Evolutionary conservation across 345 rosid species (phyloP), one percentile per base, ranked within the genome.

Genomic region (Eucalyptus grandis): DNA sequence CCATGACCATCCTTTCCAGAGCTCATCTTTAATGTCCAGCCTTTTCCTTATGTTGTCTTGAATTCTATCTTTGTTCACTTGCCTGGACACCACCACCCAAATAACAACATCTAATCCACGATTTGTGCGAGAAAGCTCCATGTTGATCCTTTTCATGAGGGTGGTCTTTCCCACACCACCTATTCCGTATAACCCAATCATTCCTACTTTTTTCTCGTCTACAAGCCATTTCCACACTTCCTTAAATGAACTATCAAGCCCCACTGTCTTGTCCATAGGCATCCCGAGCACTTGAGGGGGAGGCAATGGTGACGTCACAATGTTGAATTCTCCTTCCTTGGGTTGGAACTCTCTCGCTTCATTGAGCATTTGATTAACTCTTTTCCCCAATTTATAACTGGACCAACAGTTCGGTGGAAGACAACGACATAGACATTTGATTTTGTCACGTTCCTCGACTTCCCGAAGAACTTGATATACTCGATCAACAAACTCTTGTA

Each of bases 111-210:
- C 30, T 12, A 86, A 87, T 30, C 26, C 5, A 3, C 40, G 80
- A 16, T 10, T 22, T 7, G 30, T 8, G 3, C 3, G 3, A 1
- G 5, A 19, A 49, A 89, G 67, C 34, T 89, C 27, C 9, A 89
- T 49, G 46, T 91, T 87, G 31, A 89, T 69, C 27, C 53, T 65
- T 27, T 65, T 83, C 56, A 89, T 49, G 81, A 91, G 90, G 49
- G 92, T 85, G 2, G 92, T 91, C 87, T 90, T 90, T 62, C 89
- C 91, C 14, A 90, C 91, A 9, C 90, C 89, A 0, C 90, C 88
- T 44, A 31, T 26, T 12, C 92, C 90, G 3, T 83, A 91, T 11
- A 91, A 58, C 30, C 92, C 89, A 30, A 91, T 89, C 17, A 51
- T 34, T 50, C 53, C 85, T 8, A 83, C 87, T 30, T 26, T 19